These are phyloP conservation scores for Trametes sp. DNA, from an alignment of 1,284 basidiomycete genomes.

Conservation along the genomic window DNA sequence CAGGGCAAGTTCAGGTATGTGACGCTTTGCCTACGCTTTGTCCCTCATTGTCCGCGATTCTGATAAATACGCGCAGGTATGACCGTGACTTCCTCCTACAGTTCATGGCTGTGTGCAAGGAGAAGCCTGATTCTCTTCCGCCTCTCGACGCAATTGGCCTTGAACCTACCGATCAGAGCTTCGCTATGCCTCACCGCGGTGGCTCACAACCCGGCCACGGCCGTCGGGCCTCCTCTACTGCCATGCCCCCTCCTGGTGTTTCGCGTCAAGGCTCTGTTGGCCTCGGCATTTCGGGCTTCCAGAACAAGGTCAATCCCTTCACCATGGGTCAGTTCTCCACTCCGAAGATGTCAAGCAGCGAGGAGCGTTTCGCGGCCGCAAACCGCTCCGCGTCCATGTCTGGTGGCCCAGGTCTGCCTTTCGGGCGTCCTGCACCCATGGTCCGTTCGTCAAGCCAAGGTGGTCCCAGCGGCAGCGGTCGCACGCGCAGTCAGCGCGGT, in stretches of 20 bases:
- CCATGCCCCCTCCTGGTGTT: constrained; percentile 47
- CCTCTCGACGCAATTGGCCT: constrained; percentile 93
- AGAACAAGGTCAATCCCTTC: constrained; percentile 56
- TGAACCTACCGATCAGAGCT: constrained; percentile 72
- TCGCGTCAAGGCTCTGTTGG: constrained; percentile 62
- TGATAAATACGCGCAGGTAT: constrained; percentile 63
- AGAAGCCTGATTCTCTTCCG: constrained; percentile 92
- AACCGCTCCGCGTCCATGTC: constrained; percentile 49
- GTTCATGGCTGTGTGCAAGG: constrained; percentile 95
- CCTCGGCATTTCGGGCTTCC: constrained; percentile 59
- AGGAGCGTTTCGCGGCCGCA: constrained; percentile 72
- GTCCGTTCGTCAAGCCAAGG: constrained; percentile 81
- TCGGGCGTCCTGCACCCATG: constrained; percentile 64
- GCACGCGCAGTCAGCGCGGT: constrained; percentile 78
- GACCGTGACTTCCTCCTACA: constrained; percentile 98
- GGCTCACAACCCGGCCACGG: constrained; percentile 54
- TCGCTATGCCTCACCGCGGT: constrained; percentile 59
- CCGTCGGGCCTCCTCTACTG: constrained; percentile 56
- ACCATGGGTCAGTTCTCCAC: constrained; percentile 82
- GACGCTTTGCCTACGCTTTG: constrained; percentile 10
- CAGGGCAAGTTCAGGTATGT: constrained; percentile 88
- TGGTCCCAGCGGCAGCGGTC: constrained; percentile 63
- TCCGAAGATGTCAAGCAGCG: constrained; percentile 66
- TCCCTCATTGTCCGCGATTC: background rate
- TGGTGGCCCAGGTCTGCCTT: constrained; percentile 50